Base-by-base conservation (phyloP, 257 asterid species). In the Solanum phureja region DNA sequence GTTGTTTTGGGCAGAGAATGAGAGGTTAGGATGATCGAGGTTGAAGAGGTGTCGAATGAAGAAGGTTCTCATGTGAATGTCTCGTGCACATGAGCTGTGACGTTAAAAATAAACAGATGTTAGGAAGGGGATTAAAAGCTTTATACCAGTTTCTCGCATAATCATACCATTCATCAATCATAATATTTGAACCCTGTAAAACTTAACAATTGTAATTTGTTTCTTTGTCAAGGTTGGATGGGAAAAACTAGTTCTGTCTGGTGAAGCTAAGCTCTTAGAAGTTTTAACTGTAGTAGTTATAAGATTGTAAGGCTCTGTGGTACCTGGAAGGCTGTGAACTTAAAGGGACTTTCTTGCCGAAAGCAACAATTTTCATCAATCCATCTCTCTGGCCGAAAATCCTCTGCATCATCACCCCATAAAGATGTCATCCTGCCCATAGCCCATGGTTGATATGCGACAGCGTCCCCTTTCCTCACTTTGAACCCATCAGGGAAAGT, bases 281-380 rank as follows among this genome's bases (percentile, higher is more conserved):
- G 23, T 76, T 40, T 40, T 76, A 12, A 76, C 49, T 23, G 7
- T 76, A n/a, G 33, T 11, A 1, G 83, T 40, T 42, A 42, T 75
- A 75, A 40, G 34, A 38, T 76, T n/a, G 83, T 40, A n/a, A 76
- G 34, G 35, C 11, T 40, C 35, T 40, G 21, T 38, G 60, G 5
- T 76, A 93, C 95, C 94, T 93, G 94, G 77, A 92, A 92, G 76
- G 95, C 94, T 60, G 94, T 91, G 86, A 93, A 92, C 79, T 93
- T 92, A 90, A 91, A 93, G 87, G 93, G 91, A 82, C 91, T 93
- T 88, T 92, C 91, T 2, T 40, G 90, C 87, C 42, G 68, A 86
- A 90, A 93, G 89, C 88, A 84, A 56, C 92, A 91, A 42, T 91
- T 91, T 56, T 90, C 91, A 40, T 93, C 90, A 27, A 92, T 88